Evolutionary conservation across 73 alveolate genomes (phyloP).

Genomic region (Blepharisma stoltei): DNA sequence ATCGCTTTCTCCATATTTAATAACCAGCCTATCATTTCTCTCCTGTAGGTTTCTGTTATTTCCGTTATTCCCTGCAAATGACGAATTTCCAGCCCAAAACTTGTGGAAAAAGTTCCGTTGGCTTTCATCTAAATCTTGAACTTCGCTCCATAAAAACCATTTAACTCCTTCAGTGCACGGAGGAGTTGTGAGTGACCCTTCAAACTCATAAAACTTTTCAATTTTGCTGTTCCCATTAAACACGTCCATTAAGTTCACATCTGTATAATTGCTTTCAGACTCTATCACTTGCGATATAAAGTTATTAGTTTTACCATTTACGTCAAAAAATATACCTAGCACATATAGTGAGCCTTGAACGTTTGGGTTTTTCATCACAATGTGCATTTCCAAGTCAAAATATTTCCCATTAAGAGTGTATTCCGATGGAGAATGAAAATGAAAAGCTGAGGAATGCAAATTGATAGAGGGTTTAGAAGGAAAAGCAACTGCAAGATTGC

Average conservation of each 20-base stretch:
- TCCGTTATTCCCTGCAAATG: slow-evolving; percentile 70
- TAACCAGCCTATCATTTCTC: slow-evolving; percentile 50
- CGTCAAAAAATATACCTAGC: not conserved
- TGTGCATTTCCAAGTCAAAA: slow-evolving; percentile 59
- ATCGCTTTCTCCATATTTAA: not conserved
- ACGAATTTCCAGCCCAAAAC: slow-evolving; percentile 53
- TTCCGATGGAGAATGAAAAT: slow-evolving; percentile 63
- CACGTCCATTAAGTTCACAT: not conserved
- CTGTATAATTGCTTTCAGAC: not conserved
- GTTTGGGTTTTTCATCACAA: slow-evolving; percentile 32
- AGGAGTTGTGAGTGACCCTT: slow-evolving; percentile 83
- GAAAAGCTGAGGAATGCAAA: not conserved
- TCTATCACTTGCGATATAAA: not conserved
- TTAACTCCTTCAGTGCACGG: slow-evolving; percentile 73
- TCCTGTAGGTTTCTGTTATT: slow-evolving; percentile 60
- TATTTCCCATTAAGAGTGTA: slow-evolving; percentile 47
- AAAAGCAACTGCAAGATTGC: not conserved
- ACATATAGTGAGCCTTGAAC: too few relatives aligned
- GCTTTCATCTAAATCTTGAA: slow-evolving; percentile 46
- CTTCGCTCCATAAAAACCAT: slow-evolving; percentile 64
- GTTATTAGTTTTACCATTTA: not conserved
- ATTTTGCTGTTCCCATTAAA: not conserved
- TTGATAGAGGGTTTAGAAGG: not conserved
- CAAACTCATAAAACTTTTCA: slow-evolving; percentile 25
- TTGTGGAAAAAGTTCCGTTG: slow-evolving; percentile 52